phyloP scores from a whole-genome alignment of 2,329 filamentous ascomycete species.

The Ascocoryne sarcoides region DNA sequence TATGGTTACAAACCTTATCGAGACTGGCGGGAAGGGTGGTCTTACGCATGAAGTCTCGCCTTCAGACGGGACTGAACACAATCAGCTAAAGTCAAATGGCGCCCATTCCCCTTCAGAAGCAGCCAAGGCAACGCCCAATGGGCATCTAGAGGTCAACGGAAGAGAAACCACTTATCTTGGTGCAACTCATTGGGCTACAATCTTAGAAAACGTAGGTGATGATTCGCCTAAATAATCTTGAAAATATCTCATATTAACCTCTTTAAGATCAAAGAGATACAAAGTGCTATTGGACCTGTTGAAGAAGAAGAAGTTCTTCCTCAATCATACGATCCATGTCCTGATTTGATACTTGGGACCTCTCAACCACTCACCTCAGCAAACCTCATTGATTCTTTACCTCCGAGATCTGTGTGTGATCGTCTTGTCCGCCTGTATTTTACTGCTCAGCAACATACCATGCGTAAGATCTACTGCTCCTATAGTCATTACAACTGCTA shows the following conservation, averaged over 20 bases:
- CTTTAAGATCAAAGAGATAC: background rate
- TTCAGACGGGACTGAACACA: background rate
- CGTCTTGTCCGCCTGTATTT: background rate
- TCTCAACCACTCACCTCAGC: background rate
- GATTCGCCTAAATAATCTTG: no score
- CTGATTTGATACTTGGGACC: background rate
- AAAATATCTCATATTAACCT: background rate
- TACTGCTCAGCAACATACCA: background rate
- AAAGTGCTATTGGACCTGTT: background rate
- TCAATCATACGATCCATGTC: background rate
- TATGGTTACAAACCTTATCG: slow-evolving; percentile 8
- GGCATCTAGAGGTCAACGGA: slow-evolving; percentile 3
- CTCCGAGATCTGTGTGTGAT: background rate
- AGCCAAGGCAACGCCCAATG: background rate
- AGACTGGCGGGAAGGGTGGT: background rate
- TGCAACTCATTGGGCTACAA: slow-evolving; percentile 49
- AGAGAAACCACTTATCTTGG: slow-evolving; percentile 41
- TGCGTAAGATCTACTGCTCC: background rate
- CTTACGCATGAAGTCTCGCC: background rate
- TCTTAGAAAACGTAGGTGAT: slow-evolving; percentile 45
- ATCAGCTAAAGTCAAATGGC: background rate
- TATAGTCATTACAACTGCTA: background rate
- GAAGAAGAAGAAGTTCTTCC: no score
- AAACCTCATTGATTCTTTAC: background rate
- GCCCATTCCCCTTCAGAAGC: background rate